Conservation (phyloP, 1,139 yeast species). For the Yamadazyma dushanensis region DNA sequence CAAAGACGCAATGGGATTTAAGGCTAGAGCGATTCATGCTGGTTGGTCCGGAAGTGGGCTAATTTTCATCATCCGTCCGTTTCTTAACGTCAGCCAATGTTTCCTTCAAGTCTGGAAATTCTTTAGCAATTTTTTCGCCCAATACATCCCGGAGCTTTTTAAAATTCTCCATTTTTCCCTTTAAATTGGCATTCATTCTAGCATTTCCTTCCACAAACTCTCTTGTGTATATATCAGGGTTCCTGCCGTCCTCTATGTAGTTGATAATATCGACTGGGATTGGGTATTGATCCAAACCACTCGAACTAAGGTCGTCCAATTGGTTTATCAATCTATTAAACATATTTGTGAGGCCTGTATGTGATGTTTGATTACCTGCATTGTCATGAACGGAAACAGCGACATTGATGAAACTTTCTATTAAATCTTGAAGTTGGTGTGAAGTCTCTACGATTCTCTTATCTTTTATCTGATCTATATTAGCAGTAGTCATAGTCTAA, state of each 20-base stretch:
- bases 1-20: background rate
- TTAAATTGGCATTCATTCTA: constrained; percentile 80
- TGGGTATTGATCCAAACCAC: constrained; percentile 38
- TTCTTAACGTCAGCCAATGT: constrained; percentile 36
- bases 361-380: constrained; percentile 69
- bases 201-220: constrained; percentile 93
- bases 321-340: constrained; percentile 42
- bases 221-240: constrained; percentile 94
- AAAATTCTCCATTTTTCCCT: constrained; percentile 76
- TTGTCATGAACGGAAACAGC: constrained; percentile 93
- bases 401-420: constrained; percentile 84
- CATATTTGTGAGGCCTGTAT: constrained; percentile 43
- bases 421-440: constrained; percentile 63
- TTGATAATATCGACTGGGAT: constrained; percentile 78
- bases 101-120: constrained; percentile 70
- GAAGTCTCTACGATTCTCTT: constrained; percentile 45
- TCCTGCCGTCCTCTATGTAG: constrained; percentile 92
- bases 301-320: constrained; percentile 35
- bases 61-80: constrained; percentile 17
- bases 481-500: constrained; percentile 38
- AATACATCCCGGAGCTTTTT: constrained; percentile 59
- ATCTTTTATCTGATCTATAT: constrained; percentile 17
- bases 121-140: constrained; percentile 66
- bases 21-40: background rate
- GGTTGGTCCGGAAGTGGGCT: background rate